Conservation (phyloP, 2,329 filamentous ascomycete species). For the Alternaria postmessia region DNA sequence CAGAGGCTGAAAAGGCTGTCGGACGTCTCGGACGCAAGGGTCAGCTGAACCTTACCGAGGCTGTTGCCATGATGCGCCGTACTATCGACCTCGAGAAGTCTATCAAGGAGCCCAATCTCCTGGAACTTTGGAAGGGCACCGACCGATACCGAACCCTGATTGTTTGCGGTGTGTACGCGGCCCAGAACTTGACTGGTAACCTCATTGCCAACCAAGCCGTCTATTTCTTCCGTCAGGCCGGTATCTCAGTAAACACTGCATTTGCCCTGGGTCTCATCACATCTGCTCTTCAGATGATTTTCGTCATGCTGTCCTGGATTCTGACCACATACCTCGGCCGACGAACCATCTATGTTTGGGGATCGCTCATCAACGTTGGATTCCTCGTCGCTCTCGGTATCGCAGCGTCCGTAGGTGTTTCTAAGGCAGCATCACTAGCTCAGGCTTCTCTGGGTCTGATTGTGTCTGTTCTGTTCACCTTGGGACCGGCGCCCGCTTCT, state of each 20-base stretch:
- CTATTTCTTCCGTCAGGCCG: slow-evolving; percentile 70
- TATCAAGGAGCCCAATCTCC: slow-evolving; percentile 56
- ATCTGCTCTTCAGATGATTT: slow-evolving; percentile 67
- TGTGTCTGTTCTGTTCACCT: slow-evolving; percentile 70
- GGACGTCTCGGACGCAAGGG: slow-evolving; percentile 58
- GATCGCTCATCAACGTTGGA: slow-evolving; percentile 61
- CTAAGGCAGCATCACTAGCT: slow-evolving; percentile 58
- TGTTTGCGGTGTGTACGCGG: slow-evolving; percentile 65
- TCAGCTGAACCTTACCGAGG: slow-evolving; percentile 54
- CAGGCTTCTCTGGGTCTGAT: slow-evolving; percentile 71
- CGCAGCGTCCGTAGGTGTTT: slow-evolving; percentile 60
- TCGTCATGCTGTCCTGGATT: slow-evolving; percentile 73
- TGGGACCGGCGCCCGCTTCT: slow-evolving; percentile 69
- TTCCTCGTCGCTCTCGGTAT: slow-evolving; percentile 68
- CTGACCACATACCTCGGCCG: slow-evolving; percentile 70
- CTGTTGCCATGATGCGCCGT: slow-evolving; percentile 68
- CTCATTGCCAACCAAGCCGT: slow-evolving; percentile 70
- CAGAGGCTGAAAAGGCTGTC: slow-evolving; percentile 57
- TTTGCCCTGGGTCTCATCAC: slow-evolving; percentile 71
- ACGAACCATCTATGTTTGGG: slow-evolving; percentile 71
- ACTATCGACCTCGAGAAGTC: slow-evolving; percentile 63
- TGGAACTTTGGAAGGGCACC: slow-evolving; percentile 65
- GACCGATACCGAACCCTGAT: slow-evolving; percentile 64
- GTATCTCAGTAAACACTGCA: slow-evolving; percentile 62
- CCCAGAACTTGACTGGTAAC: slow-evolving; percentile 70